These are phyloP conservation scores for Hypocrella siamensis DNA, from an alignment of 2,329 filamentous ascomycete species.

Conservation along the genomic window DNA sequence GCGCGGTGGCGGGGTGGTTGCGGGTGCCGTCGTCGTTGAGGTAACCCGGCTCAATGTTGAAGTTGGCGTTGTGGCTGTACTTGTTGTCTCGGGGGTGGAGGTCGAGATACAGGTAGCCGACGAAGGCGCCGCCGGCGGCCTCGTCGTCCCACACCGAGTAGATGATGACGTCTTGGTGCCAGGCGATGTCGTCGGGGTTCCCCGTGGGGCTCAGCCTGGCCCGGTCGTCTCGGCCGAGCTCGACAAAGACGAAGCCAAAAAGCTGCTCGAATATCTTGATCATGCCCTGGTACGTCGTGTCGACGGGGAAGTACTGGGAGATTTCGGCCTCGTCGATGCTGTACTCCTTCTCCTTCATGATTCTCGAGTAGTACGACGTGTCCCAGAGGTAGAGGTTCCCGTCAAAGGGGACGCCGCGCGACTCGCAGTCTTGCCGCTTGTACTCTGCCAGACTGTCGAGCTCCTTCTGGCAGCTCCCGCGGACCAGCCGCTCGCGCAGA, in stretches of 20 bases:
- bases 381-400: constrained; percentile 74
- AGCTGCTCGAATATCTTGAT: constrained; percentile 70
- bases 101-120: constrained; percentile 73
- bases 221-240: constrained; percentile 52
- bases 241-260: constrained; percentile 64
- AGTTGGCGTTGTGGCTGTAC: constrained; percentile 75
- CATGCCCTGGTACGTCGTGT: constrained; percentile 61
- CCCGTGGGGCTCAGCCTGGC: constrained; percentile 48
- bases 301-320: constrained; percentile 70
- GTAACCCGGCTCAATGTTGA: constrained; percentile 63
- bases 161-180: constrained; percentile 71
- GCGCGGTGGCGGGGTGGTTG: constrained; percentile 60
- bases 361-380: constrained; percentile 60
- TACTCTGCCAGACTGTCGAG: constrained; percentile 53
- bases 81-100: constrained; percentile 68
- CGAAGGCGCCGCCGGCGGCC: constrained; percentile 53
- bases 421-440: constrained; percentile 54
- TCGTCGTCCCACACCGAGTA: constrained; percentile 74
- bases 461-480: constrained; percentile 58
- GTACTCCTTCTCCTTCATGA: constrained; percentile 70
- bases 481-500: constrained; percentile 47
- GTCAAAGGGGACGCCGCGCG: constrained; percentile 42
- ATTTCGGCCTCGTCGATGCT: constrained; percentile 67
- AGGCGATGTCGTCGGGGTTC: constrained; percentile 56
- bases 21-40: constrained; percentile 50